These are phyloP conservation scores for Paraphoma sp. DNA, from an alignment of 2,329 filamentous ascomycete genomes.

Conservation along the genomic window DNA sequence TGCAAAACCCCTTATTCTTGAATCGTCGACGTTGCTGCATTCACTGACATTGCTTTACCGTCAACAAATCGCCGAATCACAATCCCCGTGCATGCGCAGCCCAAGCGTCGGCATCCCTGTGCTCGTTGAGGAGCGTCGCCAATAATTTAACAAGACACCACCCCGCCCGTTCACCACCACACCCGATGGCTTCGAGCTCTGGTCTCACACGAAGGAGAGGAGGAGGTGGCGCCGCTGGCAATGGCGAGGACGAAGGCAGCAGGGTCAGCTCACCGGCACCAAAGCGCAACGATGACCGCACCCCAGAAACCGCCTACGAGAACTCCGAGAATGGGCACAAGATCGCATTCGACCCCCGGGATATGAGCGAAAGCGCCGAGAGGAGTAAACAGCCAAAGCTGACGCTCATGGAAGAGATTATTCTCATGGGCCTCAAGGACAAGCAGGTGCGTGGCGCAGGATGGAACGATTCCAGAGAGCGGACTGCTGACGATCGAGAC, in stretches of 20 bases:
- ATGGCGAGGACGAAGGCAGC: constrained; percentile 67
- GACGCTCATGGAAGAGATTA: constrained; percentile 97
- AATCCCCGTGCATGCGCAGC: constrained; percentile 40
- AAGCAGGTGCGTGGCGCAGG: constrained; percentile 76
- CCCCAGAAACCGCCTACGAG: constrained; percentile 84
- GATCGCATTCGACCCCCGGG: constrained; percentile 95
- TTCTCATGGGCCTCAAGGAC: constrained; percentile 94
- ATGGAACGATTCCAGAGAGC: constrained; percentile 6
- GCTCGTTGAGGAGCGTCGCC: constrained; percentile 40
- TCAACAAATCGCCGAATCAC: constrained; percentile 15
- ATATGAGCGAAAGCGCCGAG: constrained; percentile 96
- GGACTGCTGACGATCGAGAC: constrained; percentile 24
- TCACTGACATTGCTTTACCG: constrained; percentile 12
- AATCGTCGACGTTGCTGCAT: constrained; percentile 13
- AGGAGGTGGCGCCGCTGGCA: constrained; percentile 63
- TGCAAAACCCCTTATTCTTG: constrained; percentile 28
- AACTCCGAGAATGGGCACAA: constrained; percentile 94
- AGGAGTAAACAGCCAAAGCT: constrained; percentile 97
- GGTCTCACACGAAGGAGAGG: constrained; percentile 75
- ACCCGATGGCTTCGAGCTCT: constrained; percentile 70
- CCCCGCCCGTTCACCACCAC: constrained; percentile 37
- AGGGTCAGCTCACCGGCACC: constrained; percentile 71
- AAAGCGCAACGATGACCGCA: constrained; percentile 65
- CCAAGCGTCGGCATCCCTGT: constrained; percentile 43
- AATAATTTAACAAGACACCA: constrained; percentile 37